phyloP scores from a whole-genome alignment of 371 early-diverging fungal genomes.

The Syncephalis plumigaleata region DNA sequence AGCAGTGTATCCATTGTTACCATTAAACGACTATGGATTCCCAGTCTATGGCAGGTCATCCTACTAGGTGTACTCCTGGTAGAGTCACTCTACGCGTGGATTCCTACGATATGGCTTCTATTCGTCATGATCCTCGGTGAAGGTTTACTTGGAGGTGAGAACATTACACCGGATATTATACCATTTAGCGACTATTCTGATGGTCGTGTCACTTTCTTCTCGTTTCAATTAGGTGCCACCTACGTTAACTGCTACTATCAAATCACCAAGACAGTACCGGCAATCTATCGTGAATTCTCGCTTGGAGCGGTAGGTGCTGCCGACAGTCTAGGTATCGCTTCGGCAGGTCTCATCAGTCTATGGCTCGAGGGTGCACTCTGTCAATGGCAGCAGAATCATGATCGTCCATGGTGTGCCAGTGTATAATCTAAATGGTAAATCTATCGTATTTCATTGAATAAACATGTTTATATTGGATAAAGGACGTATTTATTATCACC shows the following conservation, averaged over 20 bases:
- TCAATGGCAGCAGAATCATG: conserved; percentile 7
- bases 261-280: conserved; percentile 8
- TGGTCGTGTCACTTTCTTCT: too few relatives aligned
- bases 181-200: too few relatives aligned
- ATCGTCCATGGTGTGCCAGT: neutral
- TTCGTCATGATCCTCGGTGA: conserved; percentile 19
- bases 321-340: conserved; percentile 19
- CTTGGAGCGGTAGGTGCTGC: conserved; percentile 20
- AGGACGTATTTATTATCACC: too few relatives aligned
- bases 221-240: conserved; percentile 16
- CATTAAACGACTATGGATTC: conserved; percentile 15
- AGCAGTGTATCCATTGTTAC: conserved; percentile 13
- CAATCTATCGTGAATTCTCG: conserved; percentile 19
- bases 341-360: conserved; percentile 17
- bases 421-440: too few relatives aligned
- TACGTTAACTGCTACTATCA: conserved; percentile 23
- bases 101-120: conserved; percentile 13
- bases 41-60: conserved; percentile 12
- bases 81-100: conserved; percentile 9
- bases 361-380: conserved; percentile 22
- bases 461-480: too few relatives aligned
- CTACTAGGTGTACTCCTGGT: conserved; percentile 11
- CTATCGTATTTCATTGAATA: too few relatives aligned
- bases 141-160: conserved; percentile 16
- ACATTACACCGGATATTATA: too few relatives aligned